Conservation (phyloP, 768 basidiomycete species). For the Amanita exitialis region DNA sequence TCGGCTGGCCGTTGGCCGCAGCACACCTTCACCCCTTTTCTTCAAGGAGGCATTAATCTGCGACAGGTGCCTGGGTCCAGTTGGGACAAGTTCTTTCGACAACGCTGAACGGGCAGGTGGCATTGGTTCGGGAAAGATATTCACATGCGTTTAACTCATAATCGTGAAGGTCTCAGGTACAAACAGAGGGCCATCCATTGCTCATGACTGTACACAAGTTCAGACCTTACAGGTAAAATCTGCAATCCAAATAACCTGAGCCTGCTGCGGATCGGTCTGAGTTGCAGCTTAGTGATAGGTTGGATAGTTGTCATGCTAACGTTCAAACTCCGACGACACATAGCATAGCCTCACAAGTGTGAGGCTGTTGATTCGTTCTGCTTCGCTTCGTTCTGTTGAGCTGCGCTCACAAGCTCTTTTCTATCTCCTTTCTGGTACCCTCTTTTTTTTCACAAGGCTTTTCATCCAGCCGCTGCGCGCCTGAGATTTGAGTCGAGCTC, state of each 20-base stretch:
- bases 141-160: neutral
- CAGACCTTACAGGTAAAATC: too few relatives aligned
- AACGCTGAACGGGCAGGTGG: neutral
- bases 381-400: constrained; percentile 17
- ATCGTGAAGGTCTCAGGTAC: neutral
- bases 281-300: too few relatives aligned
- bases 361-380: constrained; percentile 5
- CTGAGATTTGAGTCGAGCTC: constrained; percentile 28
- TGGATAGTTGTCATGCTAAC: neutral
- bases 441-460: constrained; percentile 25
- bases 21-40: constrained; percentile 37
- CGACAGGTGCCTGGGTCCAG: constrained; percentile 45
- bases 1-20: constrained; percentile 57
- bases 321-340: constrained; percentile 3
- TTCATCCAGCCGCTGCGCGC: constrained; percentile 12
- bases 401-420: constrained; percentile 17
- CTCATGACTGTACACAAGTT: too few relatives aligned
- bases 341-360: neutral
- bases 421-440: constrained; percentile 7
- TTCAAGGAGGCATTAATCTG: constrained; percentile 16
- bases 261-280: too few relatives aligned
- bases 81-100: constrained; percentile 39
- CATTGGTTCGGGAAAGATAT: neutral
- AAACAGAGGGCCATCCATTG: neutral
- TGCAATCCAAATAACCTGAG: neutral